These are phyloP conservation scores for Cytospora leucostoma DNA, from an alignment of 2,329 filamentous ascomycete species.

Conservation along the genomic window DNA sequence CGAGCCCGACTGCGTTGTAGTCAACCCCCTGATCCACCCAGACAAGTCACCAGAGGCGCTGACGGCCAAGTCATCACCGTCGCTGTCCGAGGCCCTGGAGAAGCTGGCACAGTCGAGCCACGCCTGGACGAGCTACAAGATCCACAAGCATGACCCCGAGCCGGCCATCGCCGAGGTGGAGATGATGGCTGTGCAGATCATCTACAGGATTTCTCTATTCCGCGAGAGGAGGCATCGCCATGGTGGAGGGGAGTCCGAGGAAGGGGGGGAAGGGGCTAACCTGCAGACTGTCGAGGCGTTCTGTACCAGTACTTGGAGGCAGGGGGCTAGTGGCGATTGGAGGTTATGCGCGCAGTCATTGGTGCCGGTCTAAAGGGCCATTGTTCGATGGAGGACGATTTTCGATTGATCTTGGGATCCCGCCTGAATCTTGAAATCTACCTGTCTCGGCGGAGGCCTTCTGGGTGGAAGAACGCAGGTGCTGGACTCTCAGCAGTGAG, in stretches of 20 bases:
- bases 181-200: slow-evolving; percentile 25
- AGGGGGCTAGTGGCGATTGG: slow-evolving; percentile 22
- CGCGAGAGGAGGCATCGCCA: slow-evolving; percentile 11
- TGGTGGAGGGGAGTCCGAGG: neutral
- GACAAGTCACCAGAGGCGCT: slow-evolving; percentile 17
- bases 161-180: slow-evolving; percentile 20
- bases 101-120: slow-evolving; percentile 5
- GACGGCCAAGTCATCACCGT: slow-evolving; percentile 9
- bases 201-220: slow-evolving; percentile 21
- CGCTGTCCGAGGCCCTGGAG: slow-evolving; percentile 20
- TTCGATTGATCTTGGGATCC: too few species aligned
- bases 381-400: neutral
- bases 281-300: slow-evolving; percentile 18
- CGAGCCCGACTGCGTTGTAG: slow-evolving; percentile 19
- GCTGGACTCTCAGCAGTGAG: too few species aligned
- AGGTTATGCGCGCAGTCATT: slow-evolving; percentile 20
- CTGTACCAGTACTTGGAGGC: slow-evolving; percentile 24
- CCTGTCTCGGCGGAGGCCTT: neutral
- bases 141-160: slow-evolving; percentile 17
- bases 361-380: slow-evolving; percentile 15
- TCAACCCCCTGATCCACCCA: slow-evolving; percentile 25
- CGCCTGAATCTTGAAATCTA: neutral
- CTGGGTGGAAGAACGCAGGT: too few species aligned
- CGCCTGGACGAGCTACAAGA: slow-evolving; percentile 21
- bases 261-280: neutral